Conservation (phyloP, 768 basidiomycete genomes). For the Porpolomopsis calyptriformis region DNA sequence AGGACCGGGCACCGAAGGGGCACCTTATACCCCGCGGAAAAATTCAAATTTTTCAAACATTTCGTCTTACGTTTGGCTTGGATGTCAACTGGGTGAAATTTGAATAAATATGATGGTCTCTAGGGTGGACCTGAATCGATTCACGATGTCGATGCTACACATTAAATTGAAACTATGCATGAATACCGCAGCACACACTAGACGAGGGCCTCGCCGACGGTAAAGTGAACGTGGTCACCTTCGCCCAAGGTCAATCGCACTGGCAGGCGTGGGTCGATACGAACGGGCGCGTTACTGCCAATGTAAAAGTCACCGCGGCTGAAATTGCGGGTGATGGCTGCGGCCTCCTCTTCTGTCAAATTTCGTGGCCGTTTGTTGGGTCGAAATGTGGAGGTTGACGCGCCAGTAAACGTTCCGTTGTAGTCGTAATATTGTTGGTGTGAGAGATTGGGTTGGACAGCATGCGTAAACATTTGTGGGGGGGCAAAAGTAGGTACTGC, state of each 20-base stretch:
- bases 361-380: constrained; percentile 69
- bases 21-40: too few species aligned
- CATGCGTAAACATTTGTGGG: constrained; percentile 41
- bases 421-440: constrained; percentile 75
- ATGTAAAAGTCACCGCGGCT: constrained; percentile 76
- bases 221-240: constrained; percentile 69
- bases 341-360: constrained; percentile 75
- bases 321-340: constrained; percentile 75
- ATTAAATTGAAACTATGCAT: background rate
- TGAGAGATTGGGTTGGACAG: constrained; percentile 36
- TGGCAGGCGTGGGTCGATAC: constrained; percentile 72
- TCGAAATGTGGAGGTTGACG: constrained; percentile 70
- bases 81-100: too few species aligned
- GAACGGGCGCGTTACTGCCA: constrained; percentile 68
- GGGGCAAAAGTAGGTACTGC: constrained; percentile 32
- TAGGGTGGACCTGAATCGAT: too few species aligned
- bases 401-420: constrained; percentile 53
- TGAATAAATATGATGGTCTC: too few species aligned
- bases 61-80: too few species aligned
- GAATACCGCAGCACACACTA: constrained; percentile 7
- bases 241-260: constrained; percentile 73
- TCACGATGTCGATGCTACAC: too few species aligned
- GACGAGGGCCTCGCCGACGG: constrained; percentile 35
- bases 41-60: too few species aligned
- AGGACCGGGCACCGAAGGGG: too few species aligned